Conservation (phyloP, 169 alveolate genomes). For the Plasmodium adleri region DNA sequence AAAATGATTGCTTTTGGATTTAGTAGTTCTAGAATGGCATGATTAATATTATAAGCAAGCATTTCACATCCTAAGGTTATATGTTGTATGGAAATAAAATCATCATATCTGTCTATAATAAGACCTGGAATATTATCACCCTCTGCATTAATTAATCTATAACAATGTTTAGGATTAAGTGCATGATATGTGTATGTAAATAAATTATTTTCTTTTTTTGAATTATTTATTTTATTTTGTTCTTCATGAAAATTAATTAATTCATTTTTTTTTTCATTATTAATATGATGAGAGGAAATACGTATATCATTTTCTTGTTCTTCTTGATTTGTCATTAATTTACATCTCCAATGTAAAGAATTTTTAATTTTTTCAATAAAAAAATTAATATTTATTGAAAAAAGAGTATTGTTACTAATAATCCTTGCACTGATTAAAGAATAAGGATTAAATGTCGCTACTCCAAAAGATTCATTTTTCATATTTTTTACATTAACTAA, state of each 20-base stretch:
- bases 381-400: slow-evolving; percentile 57
- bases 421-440: slow-evolving; percentile 68
- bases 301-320: not conserved
- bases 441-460: slow-evolving; percentile 66
- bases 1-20: slow-evolving; percentile 67
- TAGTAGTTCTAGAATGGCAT: slow-evolving; percentile 54
- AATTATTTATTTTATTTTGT: not conserved
- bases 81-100: slow-evolving; percentile 29
- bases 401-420: slow-evolving; percentile 41
- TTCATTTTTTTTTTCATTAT: not conserved
- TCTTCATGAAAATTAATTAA: not conserved
- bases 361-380: slow-evolving; percentile 48
- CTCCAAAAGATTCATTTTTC: slow-evolving; percentile 56
- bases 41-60: slow-evolving; percentile 57
- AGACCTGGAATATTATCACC: slow-evolving; percentile 80
- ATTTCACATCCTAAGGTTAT: slow-evolving; percentile 54
- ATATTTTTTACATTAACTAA: slow-evolving; percentile 54
- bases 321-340: not conserved
- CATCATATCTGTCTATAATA: slow-evolving; percentile 76
- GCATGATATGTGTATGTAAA: not conserved
- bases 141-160: slow-evolving; percentile 78
- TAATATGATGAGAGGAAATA: not conserved
- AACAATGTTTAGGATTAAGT: slow-evolving; percentile 12
- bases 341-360: slow-evolving; percentile 39
- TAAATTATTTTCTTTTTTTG: not conserved